Percentiles rank a stretch among this genome's conserved stretches.
These are phyloP conservation scores for Fusarium praegraminearum DNA, from an alignment of 2,329 filamentous ascomycete species.

Conservation along the genomic window DNA sequence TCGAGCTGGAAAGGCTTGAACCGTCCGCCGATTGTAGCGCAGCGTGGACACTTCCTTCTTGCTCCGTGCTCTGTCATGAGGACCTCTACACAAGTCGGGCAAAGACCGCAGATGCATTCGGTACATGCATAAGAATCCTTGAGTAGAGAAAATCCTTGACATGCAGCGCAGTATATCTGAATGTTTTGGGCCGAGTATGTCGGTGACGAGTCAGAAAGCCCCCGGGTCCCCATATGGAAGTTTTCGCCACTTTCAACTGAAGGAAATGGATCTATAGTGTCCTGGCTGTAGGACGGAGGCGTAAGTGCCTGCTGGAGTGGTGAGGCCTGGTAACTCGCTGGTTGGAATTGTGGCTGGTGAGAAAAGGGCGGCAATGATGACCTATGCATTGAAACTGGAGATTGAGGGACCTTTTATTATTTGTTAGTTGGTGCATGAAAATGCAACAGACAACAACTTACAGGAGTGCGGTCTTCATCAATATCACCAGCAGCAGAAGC, in stretches of 20 bases:
- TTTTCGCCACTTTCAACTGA: conserved; percentile 86
- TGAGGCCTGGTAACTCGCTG: conserved; percentile 82
- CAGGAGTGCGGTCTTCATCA: conserved; percentile 90
- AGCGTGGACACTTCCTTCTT: conserved; percentile 81
- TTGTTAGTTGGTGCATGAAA: conserved; percentile 41
- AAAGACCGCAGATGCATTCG: conserved; percentile 95
- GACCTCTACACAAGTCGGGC: conserved; percentile 86
- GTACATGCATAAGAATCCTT: conserved; percentile 93
- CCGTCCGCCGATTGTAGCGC: conserved; percentile 80
- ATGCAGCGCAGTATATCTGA: conserved; percentile 93
- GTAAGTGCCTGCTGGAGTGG: conserved; percentile 92
- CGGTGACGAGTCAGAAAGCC: conserved; percentile 76
- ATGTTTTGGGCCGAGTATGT: conserved; percentile 79
- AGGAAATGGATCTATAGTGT: conserved; percentile 82
- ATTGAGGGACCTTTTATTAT: conserved; percentile 68
- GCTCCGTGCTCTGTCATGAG: conserved; percentile 81
- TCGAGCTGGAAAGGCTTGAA: conserved; percentile 90
- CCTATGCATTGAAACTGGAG: conserved; percentile 72
- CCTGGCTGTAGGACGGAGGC: conserved; percentile 77
- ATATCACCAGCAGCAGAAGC: conserved; percentile 92
- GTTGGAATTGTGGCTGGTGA: conserved; percentile 70
- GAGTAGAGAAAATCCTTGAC: conserved; percentile 79
- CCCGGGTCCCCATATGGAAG: conserved; percentile 76
- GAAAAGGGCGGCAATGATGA: conserved; percentile 71
- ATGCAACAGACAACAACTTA: conserved; percentile 54